These are phyloP conservation scores for Chimonanthus praecox DNA, from an alignment of 164 flowering plant genomes.

Conservation along the genomic window DNA sequence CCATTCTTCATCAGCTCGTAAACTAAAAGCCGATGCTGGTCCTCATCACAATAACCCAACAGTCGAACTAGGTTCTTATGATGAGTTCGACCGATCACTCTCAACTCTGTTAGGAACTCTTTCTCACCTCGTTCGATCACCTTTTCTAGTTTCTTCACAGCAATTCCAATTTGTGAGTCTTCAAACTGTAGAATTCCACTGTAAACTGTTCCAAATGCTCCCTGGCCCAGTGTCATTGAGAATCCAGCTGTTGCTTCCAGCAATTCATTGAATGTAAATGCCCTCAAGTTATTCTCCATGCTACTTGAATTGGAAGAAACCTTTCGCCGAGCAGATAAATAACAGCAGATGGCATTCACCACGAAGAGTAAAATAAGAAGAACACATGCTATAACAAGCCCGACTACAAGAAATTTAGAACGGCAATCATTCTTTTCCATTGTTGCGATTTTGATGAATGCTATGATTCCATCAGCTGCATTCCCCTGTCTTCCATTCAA, in stretches of 20 bases:
- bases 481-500: constrained; percentile 13
- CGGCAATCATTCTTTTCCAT: neutral
- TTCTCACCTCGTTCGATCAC: constrained; percentile 19
- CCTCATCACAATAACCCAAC: constrained; percentile 18
- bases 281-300: constrained; percentile 13
- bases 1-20: constrained; percentile 24
- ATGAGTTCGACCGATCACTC: constrained; percentile 26
- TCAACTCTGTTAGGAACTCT: constrained; percentile 27
- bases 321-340: neutral
- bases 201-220: constrained; percentile 28
- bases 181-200: constrained; percentile 14
- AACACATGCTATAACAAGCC: neutral
- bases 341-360: neutral
- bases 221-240: constrained; percentile 16
- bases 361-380: neutral
- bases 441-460: constrained; percentile 20
- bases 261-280: constrained; percentile 22
- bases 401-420: neutral
- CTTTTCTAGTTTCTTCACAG: constrained; percentile 27
- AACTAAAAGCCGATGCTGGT: constrained; percentile 15
- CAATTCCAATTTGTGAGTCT: constrained; percentile 16
- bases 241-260: constrained; percentile 26
- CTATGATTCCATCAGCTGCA: constrained; percentile 10
- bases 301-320: neutral
- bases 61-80: constrained; percentile 24